A percentile compares a stretch with the other conserved stretches of the same genome.
Evolutionary conservation across 805 yeast genomes (phyloP).

Genomic region (Kodamaea restingae): DNA sequence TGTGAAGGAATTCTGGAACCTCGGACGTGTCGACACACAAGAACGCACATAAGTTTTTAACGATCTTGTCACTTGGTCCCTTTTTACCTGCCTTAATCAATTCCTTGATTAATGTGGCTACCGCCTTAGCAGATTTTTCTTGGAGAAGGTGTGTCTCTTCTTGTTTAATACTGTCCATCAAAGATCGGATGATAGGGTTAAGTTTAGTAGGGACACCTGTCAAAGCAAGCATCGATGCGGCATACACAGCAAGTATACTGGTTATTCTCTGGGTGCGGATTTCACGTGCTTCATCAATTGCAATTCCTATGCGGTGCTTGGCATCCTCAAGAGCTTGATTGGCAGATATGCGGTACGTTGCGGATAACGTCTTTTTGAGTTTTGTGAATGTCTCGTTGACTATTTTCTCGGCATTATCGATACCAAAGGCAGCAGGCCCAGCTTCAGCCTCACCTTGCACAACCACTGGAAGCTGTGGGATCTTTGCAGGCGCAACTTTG

Average conservation of each 20-base stretch:
- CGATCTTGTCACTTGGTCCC: constrained; percentile 83
- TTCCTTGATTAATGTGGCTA: constrained; percentile 59
- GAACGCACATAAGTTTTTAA: constrained; percentile 87
- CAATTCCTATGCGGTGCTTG: constrained; percentile 57
- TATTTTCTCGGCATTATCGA: constrained; percentile 71
- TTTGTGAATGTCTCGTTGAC: constrained; percentile 62
- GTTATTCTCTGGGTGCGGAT: constrained; percentile 48
- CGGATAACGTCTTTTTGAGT: constrained; percentile 55
- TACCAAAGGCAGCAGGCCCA: constrained; percentile 86
- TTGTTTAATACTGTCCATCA: constrained; percentile 87
- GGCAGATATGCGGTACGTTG: constrained; percentile 67
- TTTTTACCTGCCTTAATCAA: constrained; percentile 54
- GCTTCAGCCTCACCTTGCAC: constrained; percentile 95
- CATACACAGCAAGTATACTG: constrained; percentile 68
- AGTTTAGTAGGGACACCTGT: constrained; percentile 78
- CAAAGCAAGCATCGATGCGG: constrained; percentile 66
- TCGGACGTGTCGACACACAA: constrained; percentile 93
- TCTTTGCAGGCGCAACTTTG: constrained; percentile 60
- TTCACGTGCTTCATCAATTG: constrained; percentile 64
- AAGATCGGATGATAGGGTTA: constrained; percentile 80
- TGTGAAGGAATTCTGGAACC: constrained; percentile 85
- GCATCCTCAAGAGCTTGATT: constrained; percentile 76
- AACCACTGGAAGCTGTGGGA: constrained; percentile 81
- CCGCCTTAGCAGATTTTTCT: constrained; percentile 61
- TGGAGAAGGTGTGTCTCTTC: constrained; percentile 71